phyloP scores from a whole-genome alignment of 192 early-diverging fungal species.

The Backusella westeae region DNA sequence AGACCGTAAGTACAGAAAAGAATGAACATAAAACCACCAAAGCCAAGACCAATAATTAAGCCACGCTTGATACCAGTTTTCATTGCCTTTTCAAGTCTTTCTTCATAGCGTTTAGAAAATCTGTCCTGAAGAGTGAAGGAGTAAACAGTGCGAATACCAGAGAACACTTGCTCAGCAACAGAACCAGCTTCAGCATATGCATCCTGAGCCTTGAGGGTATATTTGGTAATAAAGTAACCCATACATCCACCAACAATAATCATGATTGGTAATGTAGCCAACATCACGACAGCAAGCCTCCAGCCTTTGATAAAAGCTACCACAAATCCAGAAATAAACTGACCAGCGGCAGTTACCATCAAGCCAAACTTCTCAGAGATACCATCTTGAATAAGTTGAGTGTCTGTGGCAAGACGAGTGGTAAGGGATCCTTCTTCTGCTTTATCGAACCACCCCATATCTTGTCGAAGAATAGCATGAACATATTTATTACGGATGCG shows the following conservation, averaged over 20 bases:
- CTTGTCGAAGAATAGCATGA: constrained; percentile 76
- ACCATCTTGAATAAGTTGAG: constrained; percentile 84
- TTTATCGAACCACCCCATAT: constrained; percentile 85
- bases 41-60: constrained; percentile 55
- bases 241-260: constrained; percentile 38
- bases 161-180: constrained; percentile 82
- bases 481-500: constrained; percentile 78
- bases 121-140: constrained; percentile 81
- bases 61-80: constrained; percentile 62
- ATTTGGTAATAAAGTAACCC: constrained; percentile 49
- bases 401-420: constrained; percentile 84
- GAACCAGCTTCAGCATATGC: constrained; percentile 83
- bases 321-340: constrained; percentile 72
- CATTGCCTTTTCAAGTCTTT: constrained; percentile 62
- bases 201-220: constrained; percentile 44
- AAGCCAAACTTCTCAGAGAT: constrained; percentile 83
- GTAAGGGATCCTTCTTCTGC: constrained; percentile 77
- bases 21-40: constrained; percentile 74
- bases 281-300: constrained; percentile 79
- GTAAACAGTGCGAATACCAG: constrained; percentile 83
- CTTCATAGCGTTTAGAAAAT: constrained; percentile 59
- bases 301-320: constrained; percentile 80
- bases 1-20: constrained; percentile 77
- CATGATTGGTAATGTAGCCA: constrained; percentile 75
- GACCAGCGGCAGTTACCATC: constrained; percentile 57